These are phyloP conservation scores for Exophiala lecanii-corni DNA, from an alignment of 2,329 filamentous ascomycete genomes.

Conservation along the genomic window DNA sequence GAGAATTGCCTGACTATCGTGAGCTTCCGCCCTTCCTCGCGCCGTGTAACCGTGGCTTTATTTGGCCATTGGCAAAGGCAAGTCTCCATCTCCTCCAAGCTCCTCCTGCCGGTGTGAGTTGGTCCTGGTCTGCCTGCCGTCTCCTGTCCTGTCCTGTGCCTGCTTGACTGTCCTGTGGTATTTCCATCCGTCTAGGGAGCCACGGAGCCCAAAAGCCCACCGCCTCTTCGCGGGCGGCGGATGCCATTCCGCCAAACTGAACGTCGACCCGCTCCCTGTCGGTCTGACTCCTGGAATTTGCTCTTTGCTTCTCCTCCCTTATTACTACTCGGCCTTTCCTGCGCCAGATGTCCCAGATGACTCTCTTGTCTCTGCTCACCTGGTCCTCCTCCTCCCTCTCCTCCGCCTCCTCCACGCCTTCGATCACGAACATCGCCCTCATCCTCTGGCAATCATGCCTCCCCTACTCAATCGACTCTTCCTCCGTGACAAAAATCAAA, in stretches of 20 bases:
- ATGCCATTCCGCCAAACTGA: slow-evolving; percentile 20
- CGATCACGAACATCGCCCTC: slow-evolving; percentile 10
- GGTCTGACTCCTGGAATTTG: slow-evolving; percentile 21
- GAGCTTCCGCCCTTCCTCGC: slow-evolving; percentile 16
- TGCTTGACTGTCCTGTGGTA: slow-evolving; percentile 2
- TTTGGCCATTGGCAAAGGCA: slow-evolving; percentile 19
- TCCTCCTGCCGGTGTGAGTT: slow-evolving; percentile 11
- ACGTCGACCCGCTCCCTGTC: slow-evolving; percentile 17
- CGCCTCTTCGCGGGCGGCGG: slow-evolving; percentile 22
- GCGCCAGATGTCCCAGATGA: slow-evolving; percentile 12
- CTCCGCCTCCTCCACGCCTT: slow-evolving; percentile 6
- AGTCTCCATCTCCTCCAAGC: slow-evolving; percentile 14
- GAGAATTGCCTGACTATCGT: slow-evolving; percentile 16
- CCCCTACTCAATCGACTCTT: slow-evolving; percentile 13
- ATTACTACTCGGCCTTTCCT: slow-evolving; percentile 16
- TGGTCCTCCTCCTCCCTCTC: slow-evolving; percentile 10
- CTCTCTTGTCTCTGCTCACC: slow-evolving; percentile 21
- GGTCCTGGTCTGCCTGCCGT: slow-evolving; percentile 9
- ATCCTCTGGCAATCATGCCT: slow-evolving; percentile 17
- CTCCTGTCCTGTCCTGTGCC: too few species aligned
- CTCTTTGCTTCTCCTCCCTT: slow-evolving; percentile 11
- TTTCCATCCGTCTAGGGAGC: slow-evolving; percentile 13
- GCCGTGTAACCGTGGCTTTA: slow-evolving; percentile 22
- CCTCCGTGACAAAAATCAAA: slow-evolving; percentile 5
- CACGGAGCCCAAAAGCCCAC: slow-evolving; percentile 11